Evolutionary conservation across 768 basidiomycete species (phyloP).

Genomic region (Gymnopilus junonius): DNA sequence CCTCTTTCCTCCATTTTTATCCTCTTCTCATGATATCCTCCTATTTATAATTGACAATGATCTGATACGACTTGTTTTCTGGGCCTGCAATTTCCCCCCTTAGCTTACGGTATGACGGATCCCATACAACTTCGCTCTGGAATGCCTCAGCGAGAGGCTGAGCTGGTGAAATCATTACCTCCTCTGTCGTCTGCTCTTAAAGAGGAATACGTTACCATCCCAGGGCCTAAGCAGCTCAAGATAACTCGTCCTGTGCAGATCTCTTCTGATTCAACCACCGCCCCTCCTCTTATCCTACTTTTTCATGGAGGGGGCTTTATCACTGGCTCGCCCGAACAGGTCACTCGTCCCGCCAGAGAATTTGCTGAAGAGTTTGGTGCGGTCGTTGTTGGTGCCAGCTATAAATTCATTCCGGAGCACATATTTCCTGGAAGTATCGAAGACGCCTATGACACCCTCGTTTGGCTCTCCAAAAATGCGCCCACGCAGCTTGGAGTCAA

Average conservation of each 20-base stretch:
- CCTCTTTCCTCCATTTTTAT: no score
- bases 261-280: not conserved
- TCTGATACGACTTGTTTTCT: no score
- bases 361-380: not conserved
- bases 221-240: not conserved
- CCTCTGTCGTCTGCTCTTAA: not conserved
- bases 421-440: not conserved
- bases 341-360: not conserved
- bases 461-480: not conserved
- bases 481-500: not conserved
- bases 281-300: not conserved
- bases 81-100: no score
- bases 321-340: not conserved
- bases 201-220: not conserved
- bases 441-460: not conserved
- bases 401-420: not conserved
- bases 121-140: not conserved
- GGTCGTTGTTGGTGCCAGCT: not conserved
- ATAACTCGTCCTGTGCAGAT: not conserved
- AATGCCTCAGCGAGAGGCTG: not conserved
- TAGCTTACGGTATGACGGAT: no score
- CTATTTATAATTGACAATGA: no score
- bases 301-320: not conserved
- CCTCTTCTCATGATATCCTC: no score
- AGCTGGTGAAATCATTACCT: not conserved